phyloP scores from a whole-genome alignment of 805 yeast species.

The Grigorovia transvaalensis region DNA sequence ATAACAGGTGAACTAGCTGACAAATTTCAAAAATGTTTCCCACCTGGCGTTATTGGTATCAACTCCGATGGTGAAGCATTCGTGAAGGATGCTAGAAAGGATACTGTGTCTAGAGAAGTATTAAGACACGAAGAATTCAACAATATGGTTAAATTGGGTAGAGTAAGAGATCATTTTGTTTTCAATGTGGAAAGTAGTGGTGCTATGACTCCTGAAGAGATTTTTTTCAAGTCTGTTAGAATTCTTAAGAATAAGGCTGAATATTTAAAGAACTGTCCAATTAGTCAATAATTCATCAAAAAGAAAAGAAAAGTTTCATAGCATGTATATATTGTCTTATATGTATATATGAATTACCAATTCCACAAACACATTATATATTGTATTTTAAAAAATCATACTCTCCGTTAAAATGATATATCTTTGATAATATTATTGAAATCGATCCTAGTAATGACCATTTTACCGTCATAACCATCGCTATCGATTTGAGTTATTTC shows the following conservation, averaged over 20 bases:
- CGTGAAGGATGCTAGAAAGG: slow-evolving; percentile 84
- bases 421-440: slow-evolving; percentile 21
- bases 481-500: slow-evolving; percentile 11
- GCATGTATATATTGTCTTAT: not conserved
- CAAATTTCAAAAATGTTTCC: slow-evolving; percentile 81
- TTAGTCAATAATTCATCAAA: slow-evolving; percentile 39
- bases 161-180: slow-evolving; percentile 85
- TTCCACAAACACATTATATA: not conserved
- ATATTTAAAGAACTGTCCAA: slow-evolving; percentile 68
- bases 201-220: slow-evolving; percentile 94
- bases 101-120: slow-evolving; percentile 95
- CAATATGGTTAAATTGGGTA: slow-evolving; percentile 82
- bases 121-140: slow-evolving; percentile 85
- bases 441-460: slow-evolving; percentile 29
- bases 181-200: slow-evolving; percentile 93
- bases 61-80: slow-evolving; percentile 57
- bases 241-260: slow-evolving; percentile 78
- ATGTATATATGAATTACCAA: not conserved
- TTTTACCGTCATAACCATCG: slow-evolving; percentile 40
- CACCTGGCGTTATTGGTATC: slow-evolving; percentile 83
- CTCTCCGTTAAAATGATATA: not conserved
- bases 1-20: slow-evolving; percentile 68
- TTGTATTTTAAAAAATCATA: not conserved
- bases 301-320: not conserved
- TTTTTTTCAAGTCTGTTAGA: slow-evolving; percentile 81